Evolutionary conservation across 1,284 basidiomycete species (phyloP).

Genomic region (Fomitopsis palustris): DNA sequence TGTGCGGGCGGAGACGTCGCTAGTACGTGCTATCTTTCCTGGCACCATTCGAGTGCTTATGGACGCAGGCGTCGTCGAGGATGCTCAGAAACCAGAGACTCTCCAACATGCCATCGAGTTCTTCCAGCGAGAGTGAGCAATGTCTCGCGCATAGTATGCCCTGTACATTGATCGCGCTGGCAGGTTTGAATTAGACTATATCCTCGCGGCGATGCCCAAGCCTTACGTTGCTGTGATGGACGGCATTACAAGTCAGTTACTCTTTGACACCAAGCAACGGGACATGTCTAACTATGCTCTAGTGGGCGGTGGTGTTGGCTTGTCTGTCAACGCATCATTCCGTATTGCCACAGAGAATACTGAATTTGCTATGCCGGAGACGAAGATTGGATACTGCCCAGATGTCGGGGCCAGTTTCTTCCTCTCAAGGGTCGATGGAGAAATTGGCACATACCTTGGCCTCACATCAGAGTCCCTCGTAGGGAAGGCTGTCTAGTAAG

Average conservation of each 20-base stretch:
- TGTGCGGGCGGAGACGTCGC: slow-evolving; percentile 96
- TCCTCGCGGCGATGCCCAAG: slow-evolving; percentile 76
- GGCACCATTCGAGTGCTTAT: slow-evolving; percentile 1
- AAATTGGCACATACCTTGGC: slow-evolving; percentile 91
- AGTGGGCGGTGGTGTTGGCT: slow-evolving; percentile 97
- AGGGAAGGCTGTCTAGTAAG: slow-evolving; percentile 84
- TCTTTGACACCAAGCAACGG: background rate
- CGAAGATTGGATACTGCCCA: slow-evolving; percentile 86
- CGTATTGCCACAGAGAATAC: slow-evolving; percentile 95
- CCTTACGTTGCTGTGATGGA: slow-evolving; percentile 91
- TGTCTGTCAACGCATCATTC: slow-evolving; percentile 86
- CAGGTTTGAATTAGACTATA: slow-evolving; percentile 88
- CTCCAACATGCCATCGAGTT: slow-evolving; percentile 71
- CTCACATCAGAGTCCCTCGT: slow-evolving; percentile 75
- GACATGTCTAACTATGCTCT: slow-evolving; percentile 4
- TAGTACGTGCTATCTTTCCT: slow-evolving; percentile 45
- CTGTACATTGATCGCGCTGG: slow-evolving; percentile 4
- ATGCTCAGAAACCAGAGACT: slow-evolving; percentile 47
- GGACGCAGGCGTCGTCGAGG: slow-evolving; percentile 49
- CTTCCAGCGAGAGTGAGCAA: slow-evolving; percentile 83
- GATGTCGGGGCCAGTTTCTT: slow-evolving; percentile 94
- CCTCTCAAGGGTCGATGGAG: slow-evolving; percentile 87
- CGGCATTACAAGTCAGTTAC: slow-evolving; percentile 80
- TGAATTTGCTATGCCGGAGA: slow-evolving; percentile 95
- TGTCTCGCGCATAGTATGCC: background rate